phyloP scores from a whole-genome alignment of 2,329 filamentous ascomycete genomes.

The Allantophomopsis cytisporea region DNA sequence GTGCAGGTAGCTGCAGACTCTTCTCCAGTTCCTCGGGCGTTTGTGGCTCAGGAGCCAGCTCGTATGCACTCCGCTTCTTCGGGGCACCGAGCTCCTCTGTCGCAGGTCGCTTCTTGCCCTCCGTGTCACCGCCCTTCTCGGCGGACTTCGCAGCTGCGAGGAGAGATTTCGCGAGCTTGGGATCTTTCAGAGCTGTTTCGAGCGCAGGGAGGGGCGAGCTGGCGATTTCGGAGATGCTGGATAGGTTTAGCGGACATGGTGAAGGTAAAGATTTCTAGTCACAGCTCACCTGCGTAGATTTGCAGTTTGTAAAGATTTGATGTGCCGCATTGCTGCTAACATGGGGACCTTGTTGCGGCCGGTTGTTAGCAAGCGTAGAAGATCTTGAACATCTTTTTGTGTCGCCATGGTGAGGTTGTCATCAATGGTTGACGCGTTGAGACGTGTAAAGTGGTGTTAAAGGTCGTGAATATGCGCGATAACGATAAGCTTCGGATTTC shows the following conservation, averaged over 20 bases:
- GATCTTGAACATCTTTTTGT: slow-evolving; percentile 45
- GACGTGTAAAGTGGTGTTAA: too few relatives aligned
- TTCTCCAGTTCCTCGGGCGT: slow-evolving; percentile 45
- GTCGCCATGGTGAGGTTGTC: slow-evolving; percentile 28
- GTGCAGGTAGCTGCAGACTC: slow-evolving; percentile 42
- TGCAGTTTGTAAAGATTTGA: slow-evolving; percentile 40
- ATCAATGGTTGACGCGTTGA: too few relatives aligned
- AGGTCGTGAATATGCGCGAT: too few relatives aligned
- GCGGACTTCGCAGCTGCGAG: slow-evolving; percentile 15
- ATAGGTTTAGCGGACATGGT: slow-evolving; percentile 2
- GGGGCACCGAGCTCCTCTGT: slow-evolving; percentile 6
- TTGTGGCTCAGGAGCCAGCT: slow-evolving; percentile 11
- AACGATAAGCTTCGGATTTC: too few relatives aligned
- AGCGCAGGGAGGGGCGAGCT: slow-evolving; percentile 9
- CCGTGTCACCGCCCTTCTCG: slow-evolving; percentile 2
- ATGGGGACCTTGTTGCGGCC: slow-evolving; percentile 39
- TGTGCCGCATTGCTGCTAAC: slow-evolving; percentile 42
- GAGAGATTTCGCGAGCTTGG: slow-evolving; percentile 17
- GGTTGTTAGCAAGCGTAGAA: slow-evolving; percentile 43
- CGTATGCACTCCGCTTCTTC: slow-evolving; percentile 13
- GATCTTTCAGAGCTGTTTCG: slow-evolving; percentile 11
- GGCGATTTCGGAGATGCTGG: slow-evolving; percentile 16
- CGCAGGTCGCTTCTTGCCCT: slow-evolving; percentile 11
- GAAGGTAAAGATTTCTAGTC: background rate
- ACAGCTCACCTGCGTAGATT: slow-evolving; percentile 36